These are phyloP conservation scores for Ceratocystis diversiconidia DNA, from an alignment of 2,329 filamentous ascomycete species.

Conservation along the genomic window DNA sequence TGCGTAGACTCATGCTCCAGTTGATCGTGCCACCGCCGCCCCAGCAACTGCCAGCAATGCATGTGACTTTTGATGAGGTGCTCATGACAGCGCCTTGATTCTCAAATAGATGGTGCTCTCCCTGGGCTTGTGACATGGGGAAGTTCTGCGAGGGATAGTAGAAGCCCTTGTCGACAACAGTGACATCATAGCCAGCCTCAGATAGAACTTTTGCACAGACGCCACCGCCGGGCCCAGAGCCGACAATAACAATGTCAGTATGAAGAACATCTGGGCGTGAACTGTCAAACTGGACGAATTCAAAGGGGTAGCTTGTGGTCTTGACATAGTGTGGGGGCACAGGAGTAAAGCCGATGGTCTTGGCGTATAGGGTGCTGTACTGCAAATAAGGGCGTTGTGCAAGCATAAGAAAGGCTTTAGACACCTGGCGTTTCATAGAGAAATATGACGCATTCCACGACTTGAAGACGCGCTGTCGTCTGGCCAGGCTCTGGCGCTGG, in stretches of 20 bases:
- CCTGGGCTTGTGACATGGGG: conserved; percentile 55
- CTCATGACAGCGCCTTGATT: conserved; percentile 43
- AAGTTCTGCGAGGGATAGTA: conserved; percentile 58
- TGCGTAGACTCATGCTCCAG: conserved; percentile 55
- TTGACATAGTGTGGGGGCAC: conserved; percentile 38
- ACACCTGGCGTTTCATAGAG: conserved; percentile 38
- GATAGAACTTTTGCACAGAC: conserved; percentile 70
- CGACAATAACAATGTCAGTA: conserved; percentile 65
- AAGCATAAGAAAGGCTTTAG: conserved; percentile 41
- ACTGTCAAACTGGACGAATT: conserved; percentile 44
- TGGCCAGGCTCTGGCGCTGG: conserved; percentile 42
- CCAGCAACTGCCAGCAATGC: conserved; percentile 59
- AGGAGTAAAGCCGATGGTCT: conserved; percentile 44
- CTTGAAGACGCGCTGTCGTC: conserved; percentile 48
- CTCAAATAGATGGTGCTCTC: conserved; percentile 52
- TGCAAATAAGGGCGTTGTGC: conserved; percentile 41
- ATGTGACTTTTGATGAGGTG: conserved; percentile 42
- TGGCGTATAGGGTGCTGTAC: conserved; percentile 39
- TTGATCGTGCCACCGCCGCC: conserved; percentile 83
- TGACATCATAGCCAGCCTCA: conserved; percentile 57
- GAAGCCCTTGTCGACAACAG: conserved; percentile 74
- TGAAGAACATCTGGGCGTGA: background rate
- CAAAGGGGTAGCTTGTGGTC: conserved; percentile 39
- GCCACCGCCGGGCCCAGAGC: conserved; percentile 73
- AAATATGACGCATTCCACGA: conserved; percentile 47